Conservation (phyloP, 768 basidiomycete species). For the Naematelia aurantialba region DNA sequence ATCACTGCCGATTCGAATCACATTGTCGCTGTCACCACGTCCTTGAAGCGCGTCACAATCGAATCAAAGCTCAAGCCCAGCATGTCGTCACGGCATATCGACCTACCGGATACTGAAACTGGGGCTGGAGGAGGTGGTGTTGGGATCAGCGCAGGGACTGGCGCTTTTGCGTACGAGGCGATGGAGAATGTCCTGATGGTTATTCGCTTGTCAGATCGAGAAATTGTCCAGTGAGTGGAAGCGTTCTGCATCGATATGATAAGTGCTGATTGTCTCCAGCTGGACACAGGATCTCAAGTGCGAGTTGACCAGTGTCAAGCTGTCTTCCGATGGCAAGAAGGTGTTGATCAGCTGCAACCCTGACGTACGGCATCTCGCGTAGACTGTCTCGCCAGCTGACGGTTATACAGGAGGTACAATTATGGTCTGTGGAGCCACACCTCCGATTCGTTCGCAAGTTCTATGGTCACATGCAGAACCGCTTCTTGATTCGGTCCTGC, state of each 20-base stretch:
- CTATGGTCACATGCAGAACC: slow-evolving; percentile 76
- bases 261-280: slow-evolving; percentile 6
- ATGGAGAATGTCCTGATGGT: slow-evolving; percentile 41
- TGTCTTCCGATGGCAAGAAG: slow-evolving; percentile 79
- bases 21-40: slow-evolving; percentile 72
- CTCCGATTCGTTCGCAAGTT: slow-evolving; percentile 69
- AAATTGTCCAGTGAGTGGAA: slow-evolving; percentile 34
- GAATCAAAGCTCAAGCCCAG: slow-evolving; percentile 32
- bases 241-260: not conserved
- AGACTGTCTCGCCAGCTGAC: not conserved
- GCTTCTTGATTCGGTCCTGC: slow-evolving; percentile 83
- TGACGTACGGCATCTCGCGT: slow-evolving; percentile 57
- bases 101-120: slow-evolving; percentile 3
- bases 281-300: slow-evolving; percentile 44
- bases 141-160: slow-evolving; percentile 3
- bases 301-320: slow-evolving; percentile 81
- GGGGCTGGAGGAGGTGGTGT: slow-evolving; percentile 16
- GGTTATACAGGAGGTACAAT: slow-evolving; percentile 69
- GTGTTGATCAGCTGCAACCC: slow-evolving; percentile 83
- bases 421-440: slow-evolving; percentile 73
- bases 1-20: slow-evolving; percentile 78
- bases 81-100: slow-evolving; percentile 29
- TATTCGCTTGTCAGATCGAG: slow-evolving; percentile 27
- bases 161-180: slow-evolving; percentile 27
- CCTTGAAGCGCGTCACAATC: slow-evolving; percentile 27